phyloP scores from a whole-genome alignment of 345 rosid genomes.

The Garcia nutans region DNA sequence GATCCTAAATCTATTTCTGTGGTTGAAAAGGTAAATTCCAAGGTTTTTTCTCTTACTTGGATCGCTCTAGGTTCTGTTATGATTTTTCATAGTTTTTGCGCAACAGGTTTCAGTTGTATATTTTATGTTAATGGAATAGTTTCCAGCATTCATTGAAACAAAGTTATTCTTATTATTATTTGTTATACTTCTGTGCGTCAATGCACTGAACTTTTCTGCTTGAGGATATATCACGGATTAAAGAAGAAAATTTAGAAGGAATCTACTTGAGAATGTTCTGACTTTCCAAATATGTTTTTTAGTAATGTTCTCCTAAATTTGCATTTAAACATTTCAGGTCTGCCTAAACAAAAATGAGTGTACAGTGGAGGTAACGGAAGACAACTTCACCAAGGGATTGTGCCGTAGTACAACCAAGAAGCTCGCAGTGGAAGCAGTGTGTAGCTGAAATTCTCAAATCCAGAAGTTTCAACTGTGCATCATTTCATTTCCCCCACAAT shows the following conservation, averaged over 20 bases:
- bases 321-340: slow-evolving; percentile 32
- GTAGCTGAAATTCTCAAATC: slow-evolving; percentile 36
- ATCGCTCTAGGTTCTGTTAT: no score
- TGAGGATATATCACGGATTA: neutral
- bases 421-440: slow-evolving; percentile 50
- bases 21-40: slow-evolving; percentile 46
- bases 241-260: no score
- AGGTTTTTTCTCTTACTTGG: no score
- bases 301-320: neutral
- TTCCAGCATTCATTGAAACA: neutral
- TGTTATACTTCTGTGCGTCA: no score
- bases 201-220: neutral
- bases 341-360: slow-evolving; percentile 50
- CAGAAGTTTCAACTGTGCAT: neutral
- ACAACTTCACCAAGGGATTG: slow-evolving; percentile 34
- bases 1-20: slow-evolving; percentile 42
- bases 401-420: slow-evolving; percentile 36
- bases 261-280: no score
- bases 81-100: neutral
- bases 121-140: neutral
- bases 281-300: neutral
- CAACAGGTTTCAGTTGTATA: neutral
- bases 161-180: no score
- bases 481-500: neutral
- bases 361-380: slow-evolving; percentile 35